phyloP scores from a whole-genome alignment of 768 basidiomycete species.

The Tubosaeta brunneosetosa region DNA sequence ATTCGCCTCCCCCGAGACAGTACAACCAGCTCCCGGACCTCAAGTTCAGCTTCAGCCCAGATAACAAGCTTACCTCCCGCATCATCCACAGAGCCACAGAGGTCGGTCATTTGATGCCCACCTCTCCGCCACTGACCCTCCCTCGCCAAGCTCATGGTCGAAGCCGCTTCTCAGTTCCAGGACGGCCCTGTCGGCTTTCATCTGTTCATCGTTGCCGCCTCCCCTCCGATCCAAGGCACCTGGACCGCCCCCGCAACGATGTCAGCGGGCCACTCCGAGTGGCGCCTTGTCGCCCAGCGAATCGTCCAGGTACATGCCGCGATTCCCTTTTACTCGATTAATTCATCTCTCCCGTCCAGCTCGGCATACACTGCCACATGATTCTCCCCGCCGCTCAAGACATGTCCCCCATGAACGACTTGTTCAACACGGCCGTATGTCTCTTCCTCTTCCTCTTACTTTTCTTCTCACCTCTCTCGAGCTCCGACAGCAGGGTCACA shows the following conservation, averaged over 20 bases:
- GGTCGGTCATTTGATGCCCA: slow-evolving; percentile 24
- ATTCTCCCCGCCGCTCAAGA: slow-evolving; percentile 45
- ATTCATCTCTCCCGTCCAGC: slow-evolving; percentile 34
- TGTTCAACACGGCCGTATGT: slow-evolving; percentile 48
- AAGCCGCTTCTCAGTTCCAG: slow-evolving; percentile 28
- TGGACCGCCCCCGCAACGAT: slow-evolving; percentile 23
- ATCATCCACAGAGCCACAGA: slow-evolving; percentile 43
- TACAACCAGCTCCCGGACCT: slow-evolving; percentile 40
- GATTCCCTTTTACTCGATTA: slow-evolving; percentile 1
- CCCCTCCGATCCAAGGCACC: slow-evolving; percentile 36
- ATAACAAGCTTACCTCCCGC: slow-evolving; percentile 42
- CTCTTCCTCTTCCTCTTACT: neutral
- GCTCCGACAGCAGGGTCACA: slow-evolving; percentile 24
- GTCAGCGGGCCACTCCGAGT: slow-evolving; percentile 33
- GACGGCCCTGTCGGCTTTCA: slow-evolving; percentile 39
- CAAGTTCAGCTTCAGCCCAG: slow-evolving; percentile 38
- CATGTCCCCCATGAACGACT: slow-evolving; percentile 40
- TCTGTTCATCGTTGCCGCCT: slow-evolving; percentile 52
- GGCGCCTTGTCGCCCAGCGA: slow-evolving; percentile 40
- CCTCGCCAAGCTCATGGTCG: slow-evolving; percentile 24
- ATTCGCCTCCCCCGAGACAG: slow-evolving; percentile 34
- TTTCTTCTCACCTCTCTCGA: slow-evolving; percentile 6
- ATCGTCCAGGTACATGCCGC: slow-evolving; percentile 40
- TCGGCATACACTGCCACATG: slow-evolving; percentile 55
- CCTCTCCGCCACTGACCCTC: neutral